Base-by-base conservation (phyloP, 257 asterid genomes). In the Prunella vulgaris region DNA sequence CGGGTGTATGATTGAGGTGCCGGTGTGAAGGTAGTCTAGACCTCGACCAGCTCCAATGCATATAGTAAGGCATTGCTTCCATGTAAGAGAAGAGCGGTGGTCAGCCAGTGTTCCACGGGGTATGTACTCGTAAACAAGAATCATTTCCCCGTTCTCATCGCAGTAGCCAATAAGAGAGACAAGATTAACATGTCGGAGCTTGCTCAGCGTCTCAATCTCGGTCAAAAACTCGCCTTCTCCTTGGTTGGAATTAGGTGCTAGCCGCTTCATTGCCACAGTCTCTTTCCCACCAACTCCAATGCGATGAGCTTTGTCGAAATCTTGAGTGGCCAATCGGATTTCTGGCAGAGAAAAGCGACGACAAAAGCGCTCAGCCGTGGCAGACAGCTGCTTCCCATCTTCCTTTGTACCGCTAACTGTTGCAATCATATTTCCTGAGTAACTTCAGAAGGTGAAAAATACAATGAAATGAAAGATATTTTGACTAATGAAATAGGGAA, bases 381-480 rank as follows among this genome's bases (percentile, higher is more conserved):
- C 68, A 5, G 73, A 66, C 2, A 66, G 63, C 66, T 20, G 7
- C 30, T 35, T 65, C 20, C 73, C 64, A 73, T 77, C 66, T 33
- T n/a, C n/a, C n/a, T 44, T 25, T 13, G 28, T 30, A 25, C 13
- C 13, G 42, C 42, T 37, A 37, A 12, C 13, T 22, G 54, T 1
- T 64, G 54, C 61, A 22, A 4, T 12, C 61, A 54, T 54, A 54
- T 4, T 54, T 5, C n/a, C n/a, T n/a, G n/a, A n/a, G n/a, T n/a
- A n/a, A n/a, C n/a, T n/a, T n/a, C n/a, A n/a, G n/a, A n/a, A n/a
- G n/a, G n/a, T n/a, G n/a, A n/a, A n/a, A n/a, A n/a, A n/a, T n/a
- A n/a, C n/a, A n/a, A n/a, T n/a, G n/a, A n/a, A n/a, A n/a, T n/a
- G n/a, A n/a, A n/a, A n/a, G n/a, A n/a, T n/a, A n/a, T n/a, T n/a